Percentiles rank a stretch among this genome's conserved stretches.
phyloP scores from a whole-genome alignment of 2,329 filamentous ascomycete species.

The Fusarium papillatum region DNA sequence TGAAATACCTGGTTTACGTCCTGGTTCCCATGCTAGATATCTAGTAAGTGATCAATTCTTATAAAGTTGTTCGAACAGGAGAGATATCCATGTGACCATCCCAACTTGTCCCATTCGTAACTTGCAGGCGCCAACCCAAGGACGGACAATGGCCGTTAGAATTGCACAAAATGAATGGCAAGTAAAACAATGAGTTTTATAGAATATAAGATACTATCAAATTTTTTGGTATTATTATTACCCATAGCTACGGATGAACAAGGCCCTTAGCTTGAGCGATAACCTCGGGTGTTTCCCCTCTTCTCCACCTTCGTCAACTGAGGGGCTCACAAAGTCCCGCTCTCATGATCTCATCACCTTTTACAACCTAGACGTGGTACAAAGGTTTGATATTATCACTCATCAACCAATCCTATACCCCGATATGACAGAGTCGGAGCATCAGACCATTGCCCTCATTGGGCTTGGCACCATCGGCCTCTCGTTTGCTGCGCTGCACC shows the following conservation, averaged over 20 bases:
- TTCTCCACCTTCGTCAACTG: conserved; percentile 7
- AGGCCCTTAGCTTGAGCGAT: neutral
- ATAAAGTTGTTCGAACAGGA: neutral
- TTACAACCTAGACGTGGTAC: neutral
- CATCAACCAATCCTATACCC: too few species aligned
- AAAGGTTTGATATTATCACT: neutral
- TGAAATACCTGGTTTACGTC: too few species aligned
- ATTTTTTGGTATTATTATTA: neutral
- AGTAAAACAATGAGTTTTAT: neutral
- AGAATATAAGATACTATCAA: neutral
- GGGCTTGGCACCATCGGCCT: conserved; percentile 32
- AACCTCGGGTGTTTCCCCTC: conserved; percentile 32
- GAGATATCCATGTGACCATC: neutral
- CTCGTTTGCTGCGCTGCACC: conserved; percentile 29
- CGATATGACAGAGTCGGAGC: neutral
- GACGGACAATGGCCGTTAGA: neutral
- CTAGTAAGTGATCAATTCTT: neutral
- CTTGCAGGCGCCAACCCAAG: neutral
- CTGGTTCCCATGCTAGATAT: too few species aligned
- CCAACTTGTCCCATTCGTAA: neutral
- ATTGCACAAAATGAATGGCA: neutral
- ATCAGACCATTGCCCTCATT: conserved; percentile 33
- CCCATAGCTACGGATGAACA: neutral
- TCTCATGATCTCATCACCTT: neutral
- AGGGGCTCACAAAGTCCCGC: neutral